These are phyloP conservation scores for Drechslerella stenobrocha DNA, from an alignment of 2,329 filamentous ascomycete genomes.

Conservation along the genomic window DNA sequence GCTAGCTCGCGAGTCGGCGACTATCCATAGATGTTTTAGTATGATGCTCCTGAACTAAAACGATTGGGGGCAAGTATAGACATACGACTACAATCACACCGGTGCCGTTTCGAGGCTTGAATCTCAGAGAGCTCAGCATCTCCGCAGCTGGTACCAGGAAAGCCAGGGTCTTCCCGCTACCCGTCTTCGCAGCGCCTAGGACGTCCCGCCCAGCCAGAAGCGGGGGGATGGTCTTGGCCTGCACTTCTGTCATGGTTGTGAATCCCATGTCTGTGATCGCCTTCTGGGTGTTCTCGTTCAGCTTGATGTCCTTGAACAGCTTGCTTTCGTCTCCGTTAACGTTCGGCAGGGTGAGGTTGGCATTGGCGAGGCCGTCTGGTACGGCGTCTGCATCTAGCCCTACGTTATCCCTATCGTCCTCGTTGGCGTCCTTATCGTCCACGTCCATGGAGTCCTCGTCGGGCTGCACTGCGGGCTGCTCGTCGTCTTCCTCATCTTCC, in stretches of 20 bases:
- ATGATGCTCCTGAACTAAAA: neutral
- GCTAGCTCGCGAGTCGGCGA: constrained; percentile 92
- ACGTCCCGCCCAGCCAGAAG: constrained; percentile 73
- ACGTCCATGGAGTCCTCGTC: constrained; percentile 50
- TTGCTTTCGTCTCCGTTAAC: constrained; percentile 65
- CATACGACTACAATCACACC: constrained; percentile 72
- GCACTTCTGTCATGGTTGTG: constrained; percentile 93
- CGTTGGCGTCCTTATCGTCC: constrained; percentile 54
- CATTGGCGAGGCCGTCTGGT: constrained; percentile 56
- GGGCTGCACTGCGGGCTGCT: constrained; percentile 8
- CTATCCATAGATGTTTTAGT: constrained; percentile 56
- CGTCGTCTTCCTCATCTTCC: constrained; percentile 27
- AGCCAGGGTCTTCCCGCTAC: constrained; percentile 90
- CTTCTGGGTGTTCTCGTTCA: constrained; percentile 85
- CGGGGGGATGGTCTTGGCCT: constrained; percentile 82
- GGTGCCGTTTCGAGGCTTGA: constrained; percentile 92
- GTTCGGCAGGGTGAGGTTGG: constrained; percentile 60
- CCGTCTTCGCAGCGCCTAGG: constrained; percentile 92
- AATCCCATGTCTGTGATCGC: constrained; percentile 92
- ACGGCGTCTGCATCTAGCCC: constrained; percentile 57
- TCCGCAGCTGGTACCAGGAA: constrained; percentile 94
- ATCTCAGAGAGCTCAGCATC: constrained; percentile 84
- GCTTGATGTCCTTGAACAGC: constrained; percentile 77
- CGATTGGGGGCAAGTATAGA: neutral
- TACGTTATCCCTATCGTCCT: constrained; percentile 54